Conservation (phyloP, 495 filamentous ascomycete genomes). For the Aspergillus nanangensis region DNA sequence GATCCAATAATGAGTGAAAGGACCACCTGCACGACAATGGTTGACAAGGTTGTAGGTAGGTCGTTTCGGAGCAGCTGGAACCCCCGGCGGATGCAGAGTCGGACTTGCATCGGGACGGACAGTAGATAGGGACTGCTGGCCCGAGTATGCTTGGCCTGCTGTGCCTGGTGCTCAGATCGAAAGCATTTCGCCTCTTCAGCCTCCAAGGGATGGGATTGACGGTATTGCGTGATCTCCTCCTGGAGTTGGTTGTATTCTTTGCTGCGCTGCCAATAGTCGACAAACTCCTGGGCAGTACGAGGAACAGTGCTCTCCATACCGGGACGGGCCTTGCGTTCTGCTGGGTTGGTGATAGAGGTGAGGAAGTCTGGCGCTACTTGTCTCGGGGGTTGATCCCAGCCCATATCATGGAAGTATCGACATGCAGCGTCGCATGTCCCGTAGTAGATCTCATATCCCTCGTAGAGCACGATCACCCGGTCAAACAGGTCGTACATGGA, state of each 20-base stretch:
- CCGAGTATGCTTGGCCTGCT: constrained; percentile 30
- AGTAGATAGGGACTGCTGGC: constrained; percentile 37
- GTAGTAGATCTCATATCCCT: constrained; percentile 61
- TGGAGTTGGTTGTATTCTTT: constrained; percentile 42
- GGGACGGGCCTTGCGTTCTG: constrained; percentile 51
- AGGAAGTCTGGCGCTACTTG: constrained; percentile 66
- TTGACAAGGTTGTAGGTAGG: constrained; percentile 61
- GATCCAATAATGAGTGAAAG: constrained; percentile 77
- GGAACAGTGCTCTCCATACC: constrained; percentile 62
- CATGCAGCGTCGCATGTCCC: constrained; percentile 51
- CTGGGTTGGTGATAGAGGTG: constrained; percentile 62
- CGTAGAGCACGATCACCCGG: constrained; percentile 55
- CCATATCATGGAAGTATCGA: constrained; percentile 55
- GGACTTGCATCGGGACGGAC: constrained; percentile 41
- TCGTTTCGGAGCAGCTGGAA: constrained; percentile 60
- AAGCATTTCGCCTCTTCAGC: constrained; percentile 21
- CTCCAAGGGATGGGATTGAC: constrained; percentile 14
- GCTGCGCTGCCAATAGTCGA: constrained; percentile 51
- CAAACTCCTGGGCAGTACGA: constrained; percentile 64
- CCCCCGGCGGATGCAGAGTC: constrained; percentile 39
- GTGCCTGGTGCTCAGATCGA: constrained; percentile 17
- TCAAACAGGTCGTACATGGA: constrained; percentile 69
- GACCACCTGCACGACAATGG: constrained; percentile 63
- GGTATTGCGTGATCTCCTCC: constrained; percentile 42
- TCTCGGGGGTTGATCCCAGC: constrained; percentile 48